A percentile compares a stretch with the other conserved stretches of the same genome.
Evolutionary conservation across 805 yeast genomes (phyloP).

Genomic region (Hanseniaspora nectarophila): DNA sequence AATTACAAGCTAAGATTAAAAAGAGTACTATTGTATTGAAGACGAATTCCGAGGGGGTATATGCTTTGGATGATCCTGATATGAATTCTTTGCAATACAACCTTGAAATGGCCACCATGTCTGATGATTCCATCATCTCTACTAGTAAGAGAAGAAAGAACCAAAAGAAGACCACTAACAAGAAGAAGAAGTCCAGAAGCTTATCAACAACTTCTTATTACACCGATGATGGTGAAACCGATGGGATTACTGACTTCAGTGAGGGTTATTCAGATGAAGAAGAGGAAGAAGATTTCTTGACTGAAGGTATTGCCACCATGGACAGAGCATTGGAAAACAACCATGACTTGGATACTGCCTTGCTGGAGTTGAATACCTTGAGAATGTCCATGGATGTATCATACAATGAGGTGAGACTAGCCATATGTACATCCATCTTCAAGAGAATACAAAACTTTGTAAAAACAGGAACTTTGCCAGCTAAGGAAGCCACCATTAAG

Average conservation of each 20-base stretch:
- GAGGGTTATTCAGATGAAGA: constrained; percentile 30
- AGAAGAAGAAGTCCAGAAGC: constrained; percentile 35
- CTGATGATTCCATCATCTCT: constrained; percentile 51
- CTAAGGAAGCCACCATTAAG: constrained; percentile 63
- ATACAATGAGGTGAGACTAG: constrained; percentile 80
- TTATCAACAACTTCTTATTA: constrained; percentile 31
- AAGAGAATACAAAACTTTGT: constrained; percentile 61
- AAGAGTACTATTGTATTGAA: constrained; percentile 3
- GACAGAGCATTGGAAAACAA: constrained; percentile 84
- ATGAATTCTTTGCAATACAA: constrained; percentile 34
- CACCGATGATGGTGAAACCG: constrained; percentile 41
- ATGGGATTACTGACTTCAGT: constrained; percentile 57
- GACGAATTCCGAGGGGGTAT: constrained; percentile 18
- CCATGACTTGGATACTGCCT: constrained; percentile 87
- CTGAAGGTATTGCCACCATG: constrained; percentile 88
- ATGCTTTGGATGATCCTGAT: constrained; percentile 26
- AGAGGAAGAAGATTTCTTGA: constrained; percentile 64
- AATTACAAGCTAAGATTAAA: constrained; percentile 10
- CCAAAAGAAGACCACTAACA: constrained; percentile 4
- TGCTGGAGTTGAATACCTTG: constrained; percentile 81
- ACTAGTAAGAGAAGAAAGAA: constrained; percentile 29
- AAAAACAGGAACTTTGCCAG: constrained; percentile 61
- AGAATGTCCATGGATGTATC: constrained; percentile 96
- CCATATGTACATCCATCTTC: constrained; percentile 64
- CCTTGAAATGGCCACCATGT: constrained; percentile 37